Evolutionary conservation across 1,284 basidiomycete genomes (phyloP).

Genomic region (Xerocomus minutiporus): DNA sequence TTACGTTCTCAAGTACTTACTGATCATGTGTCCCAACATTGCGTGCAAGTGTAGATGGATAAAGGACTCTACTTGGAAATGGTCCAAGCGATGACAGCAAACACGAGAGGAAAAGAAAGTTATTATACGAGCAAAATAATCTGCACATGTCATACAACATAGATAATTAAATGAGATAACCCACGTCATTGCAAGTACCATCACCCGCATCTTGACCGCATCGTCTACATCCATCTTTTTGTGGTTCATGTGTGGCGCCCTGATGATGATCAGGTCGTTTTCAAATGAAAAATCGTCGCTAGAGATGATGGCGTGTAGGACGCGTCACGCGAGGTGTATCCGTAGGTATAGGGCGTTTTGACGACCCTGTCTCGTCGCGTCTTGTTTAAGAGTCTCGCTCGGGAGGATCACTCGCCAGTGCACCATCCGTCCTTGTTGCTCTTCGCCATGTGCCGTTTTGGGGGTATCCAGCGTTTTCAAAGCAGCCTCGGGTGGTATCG

Average conservation of each 20-base stretch:
- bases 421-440: background rate
- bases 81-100: too few relatives aligned
- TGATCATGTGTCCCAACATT: too few relatives aligned
- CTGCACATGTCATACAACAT: constrained; percentile 13
- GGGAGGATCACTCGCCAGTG: too few relatives aligned
- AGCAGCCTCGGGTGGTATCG: background rate
- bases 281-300: constrained; percentile 26
- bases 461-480: constrained; percentile 6
- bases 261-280: constrained; percentile 20
- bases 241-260: constrained; percentile 3
- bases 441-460: background rate
- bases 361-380: background rate
- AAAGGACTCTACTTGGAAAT: too few relatives aligned
- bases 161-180: constrained; percentile 21
- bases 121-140: background rate
- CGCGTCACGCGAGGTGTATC: background rate
- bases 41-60: too few relatives aligned
- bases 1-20: too few relatives aligned
- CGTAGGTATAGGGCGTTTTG: background rate
- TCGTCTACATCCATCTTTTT: constrained; percentile 16
- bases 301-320: constrained; percentile 20
- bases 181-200: constrained; percentile 16
- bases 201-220: constrained; percentile 21
- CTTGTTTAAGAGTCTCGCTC: too few relatives aligned
- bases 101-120: background rate